Base-by-base conservation (phyloP, 441 rosid genomes). In the Raphanus hybrid region DNA sequence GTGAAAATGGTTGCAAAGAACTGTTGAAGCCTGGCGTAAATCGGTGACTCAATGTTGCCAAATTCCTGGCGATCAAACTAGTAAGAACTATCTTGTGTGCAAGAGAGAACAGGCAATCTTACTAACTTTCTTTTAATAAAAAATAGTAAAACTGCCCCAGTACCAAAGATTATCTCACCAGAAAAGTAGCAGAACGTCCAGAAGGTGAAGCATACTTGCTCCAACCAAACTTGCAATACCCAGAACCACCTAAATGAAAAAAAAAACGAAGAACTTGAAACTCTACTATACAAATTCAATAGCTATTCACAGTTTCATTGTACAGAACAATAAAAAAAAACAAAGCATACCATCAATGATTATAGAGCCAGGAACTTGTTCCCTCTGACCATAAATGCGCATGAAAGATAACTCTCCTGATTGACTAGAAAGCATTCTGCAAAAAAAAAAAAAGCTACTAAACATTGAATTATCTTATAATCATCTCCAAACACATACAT, bases 151-250 rank as follows among this genome's bases (percentile, higher is more conserved):
- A 73, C 10, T 9, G 27, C 37, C 16, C 12, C 11, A 69, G 26
- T 60, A 11, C 45, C 26, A 75, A 78, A 20, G 18, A 27, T 68
- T 71, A 18, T 50, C 89, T 86, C 80, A 92, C 98, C 92, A 91
- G 69, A 81, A 94, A 94, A 52, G 98, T 92, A 6, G 97, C 90
- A 12, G 90, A 85, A 12, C 84, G 85, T 26, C 93, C 99, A 72
- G 97, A 90, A 41, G 97, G 99, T 73, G 81, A 3, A 76, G 73
- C 84, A 84, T 76, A 87, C 77, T 90, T 90, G 87, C 94, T 94
- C 98, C 98, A 88, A 6, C 97, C 98, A 84, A 59, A 92, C 77
- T 94, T 92, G 81, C 97, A 91, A 75, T 94, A 92, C 63, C 99
- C 99, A 35, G 97, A 91, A 67, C 99, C 97, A 83, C 97, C 99